These are phyloP conservation scores for Ophiostoma sp. DNA, from an alignment of 2,329 filamentous ascomycete genomes.

Conservation along the genomic window DNA sequence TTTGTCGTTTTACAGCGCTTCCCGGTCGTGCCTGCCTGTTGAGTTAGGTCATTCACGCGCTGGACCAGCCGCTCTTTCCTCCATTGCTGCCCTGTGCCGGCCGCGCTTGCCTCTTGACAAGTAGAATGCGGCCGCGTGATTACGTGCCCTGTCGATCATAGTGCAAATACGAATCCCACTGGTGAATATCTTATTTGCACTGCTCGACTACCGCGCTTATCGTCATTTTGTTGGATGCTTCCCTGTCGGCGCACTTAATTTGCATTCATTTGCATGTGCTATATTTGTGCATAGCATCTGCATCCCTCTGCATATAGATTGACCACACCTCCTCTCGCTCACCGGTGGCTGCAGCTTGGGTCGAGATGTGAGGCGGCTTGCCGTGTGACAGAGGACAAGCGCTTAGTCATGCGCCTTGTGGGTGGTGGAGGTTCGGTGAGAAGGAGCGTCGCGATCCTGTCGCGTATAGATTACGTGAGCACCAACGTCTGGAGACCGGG, in stretches of 20 bases:
- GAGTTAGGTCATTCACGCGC: neutral
- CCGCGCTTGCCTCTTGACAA: neutral
- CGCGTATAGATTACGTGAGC: constrained; percentile 10
- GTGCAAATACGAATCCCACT: neutral
- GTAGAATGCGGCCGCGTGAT: too few relatives aligned
- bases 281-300: neutral
- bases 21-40: constrained; percentile 5
- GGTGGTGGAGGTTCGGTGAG: neutral
- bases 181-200: neutral
- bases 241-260: neutral
- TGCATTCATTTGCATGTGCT: neutral
- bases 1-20: constrained; percentile 5
- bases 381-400: neutral
- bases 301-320: neutral
- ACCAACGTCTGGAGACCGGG: neutral
- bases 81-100: neutral
- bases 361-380: too few relatives aligned
- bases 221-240: neutral
- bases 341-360: too few relatives aligned
- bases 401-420: too few relatives aligned
- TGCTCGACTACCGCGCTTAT: neutral
- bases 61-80: neutral
- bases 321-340: too few relatives aligned
- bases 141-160: neutral
- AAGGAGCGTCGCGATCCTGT: neutral